Evolutionary conservation across 352 stramenopile genomes (phyloP), one percentile per base, ranked within the genome.

Genomic region (Globisporangium mamillatum): DNA sequence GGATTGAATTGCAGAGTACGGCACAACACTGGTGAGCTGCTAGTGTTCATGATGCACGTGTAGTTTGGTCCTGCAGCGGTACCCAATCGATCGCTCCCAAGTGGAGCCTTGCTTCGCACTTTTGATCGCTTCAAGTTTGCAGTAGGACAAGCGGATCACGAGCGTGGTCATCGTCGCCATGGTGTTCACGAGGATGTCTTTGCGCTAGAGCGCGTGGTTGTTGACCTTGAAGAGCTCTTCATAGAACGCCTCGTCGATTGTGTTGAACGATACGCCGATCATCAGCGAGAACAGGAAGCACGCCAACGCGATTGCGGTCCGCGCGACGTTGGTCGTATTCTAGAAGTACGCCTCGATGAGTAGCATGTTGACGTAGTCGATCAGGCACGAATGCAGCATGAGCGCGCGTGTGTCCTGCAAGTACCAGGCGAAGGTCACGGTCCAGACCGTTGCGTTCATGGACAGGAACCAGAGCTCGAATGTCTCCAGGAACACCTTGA

Each of bases 291-390:
- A 29, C n/a, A 70, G 32, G 36, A 60, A 70, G 25, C 32, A 25
- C 2, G 50, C 27, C 0, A 50, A 61, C 34, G 57, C 25, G 4
- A 18, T 8, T 4, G 63, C 59, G 25, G 46, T 52, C 16, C 56
- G 4, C 18, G 24, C n/a, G 29, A 73, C 59, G 29, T 57, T 57
- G 10, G 32, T 12, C 7, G 59, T n/a, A 48, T 69, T 60, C n/a
- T 67, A 36, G 10, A 73, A 70, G 29, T 69, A 70, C 18, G 57
- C 32, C 48, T 71, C 63, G 20, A 73, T 70, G 56, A 73, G 64
- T 25, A 64, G 29, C 20, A 67, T 57, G 41, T 71, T 55, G n/a
- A 70, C 41, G 18, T 71, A 73, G 64, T 71, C 68, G 14, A 62
- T 8, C n/a, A 55, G 58, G n/a, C 25, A 41, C 20, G 46, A 50